Base-by-base conservation (phyloP, 2,329 filamentous ascomycete species). In the Aspergillus neotritici region DNA sequence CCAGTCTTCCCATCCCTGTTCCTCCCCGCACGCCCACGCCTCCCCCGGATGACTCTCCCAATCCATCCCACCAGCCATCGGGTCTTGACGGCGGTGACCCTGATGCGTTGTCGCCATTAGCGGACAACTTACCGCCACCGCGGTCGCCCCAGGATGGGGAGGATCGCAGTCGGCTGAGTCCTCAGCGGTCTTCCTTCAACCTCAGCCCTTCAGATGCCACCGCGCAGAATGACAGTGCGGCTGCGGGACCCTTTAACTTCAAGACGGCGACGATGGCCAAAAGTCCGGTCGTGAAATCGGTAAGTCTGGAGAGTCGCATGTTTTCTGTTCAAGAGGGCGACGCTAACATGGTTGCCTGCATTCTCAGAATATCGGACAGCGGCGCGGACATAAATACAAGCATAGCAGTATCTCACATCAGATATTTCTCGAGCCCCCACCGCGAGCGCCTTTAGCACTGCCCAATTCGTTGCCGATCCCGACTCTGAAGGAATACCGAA, bases 361-460 rank as follows among this genome's bases (percentile, higher is more conserved):
- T 32, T 25, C 48, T 41, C 65, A 94, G 84, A 91, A 88, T 56
- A 81, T 96, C 51, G 90, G 90, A 51, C 87, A 95, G 67, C 82
- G 93, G 53, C 84, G 91, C 48, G 93, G 93, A 50, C 93, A 98
- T 72, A 89, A 93, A 65, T 98, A 98, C 76, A 95, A 96, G 64
- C 91, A 97, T 71, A 94, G 87, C 64, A 94, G 87, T 63, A 85
- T 98, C 44, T 94, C 87, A 14, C 90, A 97, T 64, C 90, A 96
- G 66, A 94, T 97, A 66, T 95, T 97, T 67, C 87, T 94, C 56
- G 89, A 96, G 64, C 93, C 93, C 5, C 83, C 89, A 0, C 85
- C 81, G 4, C 80, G 90, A 41, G 85, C 90, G 1, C 91, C 93
- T 4, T 79, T 95, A 16, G 86, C 91, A 31, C 79, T 98, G 0